Evolutionary conservation across 495 filamentous ascomycete species (phyloP).

Genomic region (Podospora fimiseda): DNA sequence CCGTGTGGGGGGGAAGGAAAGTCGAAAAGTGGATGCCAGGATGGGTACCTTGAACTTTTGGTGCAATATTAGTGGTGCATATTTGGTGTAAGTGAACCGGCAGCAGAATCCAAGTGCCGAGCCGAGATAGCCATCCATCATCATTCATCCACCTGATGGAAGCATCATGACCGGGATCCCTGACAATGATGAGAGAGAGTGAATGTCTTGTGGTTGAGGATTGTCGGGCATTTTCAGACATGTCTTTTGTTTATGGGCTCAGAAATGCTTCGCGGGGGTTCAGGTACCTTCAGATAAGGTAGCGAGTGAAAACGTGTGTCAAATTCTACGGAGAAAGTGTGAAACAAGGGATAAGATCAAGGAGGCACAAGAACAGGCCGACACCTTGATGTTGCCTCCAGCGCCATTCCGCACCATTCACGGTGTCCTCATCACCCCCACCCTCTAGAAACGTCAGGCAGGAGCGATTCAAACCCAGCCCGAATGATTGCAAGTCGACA

Average conservation of each 20-base stretch:
- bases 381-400: constrained; percentile 4
- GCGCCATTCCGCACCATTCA: neutral
- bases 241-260: neutral
- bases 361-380: constrained; percentile 1
- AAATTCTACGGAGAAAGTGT: neutral
- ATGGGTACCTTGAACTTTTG: neutral
- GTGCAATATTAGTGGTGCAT: neutral
- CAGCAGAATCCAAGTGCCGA: neutral
- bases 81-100: neutral
- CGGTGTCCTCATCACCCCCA: constrained; percentile 5
- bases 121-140: neutral
- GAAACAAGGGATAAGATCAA: constrained; percentile 10
- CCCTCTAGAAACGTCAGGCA: constrained; percentile 3
- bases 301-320: neutral
- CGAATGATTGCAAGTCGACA: constrained; percentile 1
- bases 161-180: neutral
- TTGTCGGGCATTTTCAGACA: neutral
- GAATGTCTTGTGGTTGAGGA: too few relatives aligned
- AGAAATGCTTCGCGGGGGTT: neutral
- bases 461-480: constrained; percentile 6
- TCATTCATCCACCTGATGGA: neutral
- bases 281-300: neutral
- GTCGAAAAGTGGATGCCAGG: neutral
- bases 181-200: too few relatives aligned
- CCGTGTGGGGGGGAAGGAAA: neutral